Conservation (phyloP, 768 basidiomycete genomes). For the Mycena vitilis region DNA sequence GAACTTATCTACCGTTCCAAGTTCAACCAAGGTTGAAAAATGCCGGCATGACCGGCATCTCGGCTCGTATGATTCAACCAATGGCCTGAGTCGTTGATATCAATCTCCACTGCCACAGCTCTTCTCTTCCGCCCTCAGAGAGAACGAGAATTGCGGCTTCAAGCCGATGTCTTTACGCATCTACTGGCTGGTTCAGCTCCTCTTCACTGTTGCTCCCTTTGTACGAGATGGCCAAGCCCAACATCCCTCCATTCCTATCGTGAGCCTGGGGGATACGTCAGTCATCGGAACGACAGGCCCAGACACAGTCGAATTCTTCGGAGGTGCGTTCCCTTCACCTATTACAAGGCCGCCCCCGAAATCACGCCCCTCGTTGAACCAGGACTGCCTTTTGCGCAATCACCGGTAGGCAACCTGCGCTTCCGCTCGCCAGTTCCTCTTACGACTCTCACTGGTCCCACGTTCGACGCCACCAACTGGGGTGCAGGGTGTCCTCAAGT, state of each 20-base stretch:
- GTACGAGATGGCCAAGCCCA: constrained; percentile 9
- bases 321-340: constrained; percentile 34
- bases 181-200: too few relatives aligned
- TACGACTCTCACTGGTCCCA: constrained; percentile 33
- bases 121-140: too few relatives aligned
- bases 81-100: too few relatives aligned
- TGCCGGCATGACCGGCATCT: too few relatives aligned
- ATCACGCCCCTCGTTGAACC: not conserved
- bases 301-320: constrained; percentile 43
- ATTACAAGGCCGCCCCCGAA: not conserved
- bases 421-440: constrained; percentile 44
- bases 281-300: constrained; percentile 19
- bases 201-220: not conserved
- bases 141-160: too few relatives aligned
- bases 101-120: too few relatives aligned
- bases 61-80: too few relatives aligned
- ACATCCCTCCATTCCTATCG: not conserved
- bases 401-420: constrained; percentile 44
- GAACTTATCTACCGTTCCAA: too few relatives aligned
- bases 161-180: not conserved
- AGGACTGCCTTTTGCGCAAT: constrained; percentile 45
- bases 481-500: constrained; percentile 39
- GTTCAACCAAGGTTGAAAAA: too few relatives aligned
- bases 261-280: not conserved
- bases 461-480: constrained; percentile 45